phyloP scores from a whole-genome alignment of 371 early-diverging fungal species.

The Lichtheimia hyalospora region DNA sequence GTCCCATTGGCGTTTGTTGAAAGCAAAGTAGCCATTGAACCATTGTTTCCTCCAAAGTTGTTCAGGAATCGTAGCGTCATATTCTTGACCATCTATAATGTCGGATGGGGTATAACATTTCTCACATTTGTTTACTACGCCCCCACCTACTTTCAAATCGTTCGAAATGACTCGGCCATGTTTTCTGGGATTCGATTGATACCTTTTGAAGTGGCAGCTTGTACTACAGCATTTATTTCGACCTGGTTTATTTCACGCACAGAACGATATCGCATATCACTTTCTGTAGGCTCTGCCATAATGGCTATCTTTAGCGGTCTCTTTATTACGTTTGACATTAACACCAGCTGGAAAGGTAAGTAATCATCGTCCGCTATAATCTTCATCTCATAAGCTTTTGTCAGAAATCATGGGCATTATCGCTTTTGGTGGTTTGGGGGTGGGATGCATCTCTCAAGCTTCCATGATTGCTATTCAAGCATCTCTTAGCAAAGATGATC shows the following conservation, averaged over 20 bases:
- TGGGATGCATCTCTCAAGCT: constrained; percentile 32
- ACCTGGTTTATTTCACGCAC: too few species aligned
- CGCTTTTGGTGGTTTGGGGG: constrained; percentile 32
- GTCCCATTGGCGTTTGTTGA: background rate
- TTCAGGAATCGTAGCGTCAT: constrained; percentile 32
- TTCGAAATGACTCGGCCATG: constrained; percentile 51
- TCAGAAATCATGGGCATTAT: constrained; percentile 37
- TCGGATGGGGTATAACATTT: constrained; percentile 56
- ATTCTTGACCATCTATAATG: constrained; percentile 42
- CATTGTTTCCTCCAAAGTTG: background rate
- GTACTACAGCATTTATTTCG: too few species aligned
- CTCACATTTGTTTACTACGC: constrained; percentile 54
- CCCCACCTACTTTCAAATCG: constrained; percentile 81
- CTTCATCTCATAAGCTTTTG: background rate
- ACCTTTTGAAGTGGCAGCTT: constrained; percentile 39
- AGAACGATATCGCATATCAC: too few species aligned
- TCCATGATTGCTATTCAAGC: constrained; percentile 49
- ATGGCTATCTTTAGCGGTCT: constrained; percentile 35
- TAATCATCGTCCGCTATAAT: background rate
- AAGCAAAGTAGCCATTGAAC: background rate
- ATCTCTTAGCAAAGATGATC: constrained; percentile 35
- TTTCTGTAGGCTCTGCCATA: constrained; percentile 37
- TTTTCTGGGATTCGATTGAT: constrained; percentile 47
- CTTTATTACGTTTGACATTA: constrained; percentile 20
- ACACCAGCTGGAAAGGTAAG: constrained; percentile 29